Percentiles rank a stretch among this genome's conserved stretches.
Conservation (phyloP, 2,329 filamentous ascomycete genomes). For the Colletotrichum sp. region DNA sequence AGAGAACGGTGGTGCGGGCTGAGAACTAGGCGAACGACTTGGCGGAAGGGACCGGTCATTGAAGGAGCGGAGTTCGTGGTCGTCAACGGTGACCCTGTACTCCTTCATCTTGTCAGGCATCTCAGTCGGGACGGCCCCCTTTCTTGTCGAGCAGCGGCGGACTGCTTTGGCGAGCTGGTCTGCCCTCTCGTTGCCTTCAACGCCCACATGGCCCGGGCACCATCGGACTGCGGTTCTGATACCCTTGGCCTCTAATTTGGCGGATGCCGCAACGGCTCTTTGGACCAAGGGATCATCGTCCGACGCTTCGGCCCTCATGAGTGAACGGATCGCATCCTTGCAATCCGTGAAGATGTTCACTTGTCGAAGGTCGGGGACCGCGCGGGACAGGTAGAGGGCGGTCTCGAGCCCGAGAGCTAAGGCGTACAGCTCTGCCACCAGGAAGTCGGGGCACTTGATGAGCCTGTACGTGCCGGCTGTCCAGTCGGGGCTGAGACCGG, state of each 20-base stretch:
- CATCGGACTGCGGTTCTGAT: neutral
- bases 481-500: neutral
- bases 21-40: neutral
- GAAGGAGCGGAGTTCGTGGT: neutral
- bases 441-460: neutral
- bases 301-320: neutral
- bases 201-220: constrained; percentile 2
- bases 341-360: constrained; percentile 5
- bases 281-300: neutral
- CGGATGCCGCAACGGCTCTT: neutral
- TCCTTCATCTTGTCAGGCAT: neutral
- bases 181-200: neutral
- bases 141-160: neutral
- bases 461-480: neutral
- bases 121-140: neutral
- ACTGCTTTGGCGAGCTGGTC: neutral
- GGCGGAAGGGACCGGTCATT: neutral
- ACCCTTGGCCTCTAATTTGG: neutral
- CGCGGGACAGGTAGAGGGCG: neutral
- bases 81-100: neutral
- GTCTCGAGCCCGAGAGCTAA: neutral
- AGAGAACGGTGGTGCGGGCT: neutral
- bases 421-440: neutral
- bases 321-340: neutral
- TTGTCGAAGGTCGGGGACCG: neutral